phyloP scores from a whole-genome alignment of 2,329 filamentous ascomycete species.

The Colletotrichum sp. region DNA sequence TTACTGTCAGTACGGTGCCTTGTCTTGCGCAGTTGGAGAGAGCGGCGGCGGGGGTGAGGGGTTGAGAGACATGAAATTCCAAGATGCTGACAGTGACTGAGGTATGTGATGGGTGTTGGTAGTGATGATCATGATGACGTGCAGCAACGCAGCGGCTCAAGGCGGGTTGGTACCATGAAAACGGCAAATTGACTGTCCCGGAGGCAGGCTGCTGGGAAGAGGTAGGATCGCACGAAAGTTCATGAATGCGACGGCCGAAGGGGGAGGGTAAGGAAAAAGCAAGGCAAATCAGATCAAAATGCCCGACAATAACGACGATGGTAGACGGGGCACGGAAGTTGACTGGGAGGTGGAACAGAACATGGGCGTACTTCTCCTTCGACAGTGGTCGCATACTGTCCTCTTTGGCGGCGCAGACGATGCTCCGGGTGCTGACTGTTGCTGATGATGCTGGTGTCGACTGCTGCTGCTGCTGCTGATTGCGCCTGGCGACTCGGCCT shows the following conservation, averaged over 20 bases:
- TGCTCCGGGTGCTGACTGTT: slow-evolving; percentile 6
- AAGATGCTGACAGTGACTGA: background rate
- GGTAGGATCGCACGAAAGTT: slow-evolving; percentile 23
- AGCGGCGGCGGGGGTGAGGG: background rate
- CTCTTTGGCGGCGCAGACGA: slow-evolving; percentile 29
- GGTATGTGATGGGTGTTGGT: background rate
- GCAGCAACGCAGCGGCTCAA: background rate
- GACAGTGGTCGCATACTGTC: slow-evolving; percentile 51
- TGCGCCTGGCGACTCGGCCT: slow-evolving; percentile 20
- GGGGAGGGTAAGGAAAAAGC: background rate
- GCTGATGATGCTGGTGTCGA: background rate
- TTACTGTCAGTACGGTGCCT: background rate
- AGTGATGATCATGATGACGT: slow-evolving; percentile 11
- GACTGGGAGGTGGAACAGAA: slow-evolving; percentile 17
- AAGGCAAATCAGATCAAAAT: background rate
- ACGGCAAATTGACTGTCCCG: slow-evolving; percentile 17
- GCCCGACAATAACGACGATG: background rate
- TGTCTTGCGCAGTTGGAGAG: background rate
- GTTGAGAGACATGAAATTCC: background rate
- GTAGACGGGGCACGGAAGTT: background rate
- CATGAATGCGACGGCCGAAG: slow-evolving; percentile 5
- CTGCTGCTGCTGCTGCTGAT: background rate
- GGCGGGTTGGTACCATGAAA: slow-evolving; percentile 11
- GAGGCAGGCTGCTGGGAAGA: slow-evolving; percentile 22
- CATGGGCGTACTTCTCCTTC: slow-evolving; percentile 41